phyloP scores from a whole-genome alignment of 352 stramenopile genomes.

The Pythium aquatile region DNA sequence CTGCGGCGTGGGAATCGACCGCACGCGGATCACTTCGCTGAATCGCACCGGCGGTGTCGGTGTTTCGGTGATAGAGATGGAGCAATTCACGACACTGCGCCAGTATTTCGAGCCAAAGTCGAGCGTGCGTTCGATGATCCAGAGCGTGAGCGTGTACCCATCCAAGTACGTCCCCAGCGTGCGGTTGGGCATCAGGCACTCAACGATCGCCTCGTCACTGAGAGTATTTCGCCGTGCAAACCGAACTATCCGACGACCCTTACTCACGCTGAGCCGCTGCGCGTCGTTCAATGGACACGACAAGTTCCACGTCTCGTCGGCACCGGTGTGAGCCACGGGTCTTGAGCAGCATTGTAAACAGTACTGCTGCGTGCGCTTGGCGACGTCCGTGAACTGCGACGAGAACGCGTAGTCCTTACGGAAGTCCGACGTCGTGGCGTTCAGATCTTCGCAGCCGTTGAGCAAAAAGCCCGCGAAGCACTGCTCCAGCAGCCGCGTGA shows the following conservation, averaged over 20 bases:
- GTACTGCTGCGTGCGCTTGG: constrained; percentile 40
- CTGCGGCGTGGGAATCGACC: constrained; percentile 42
- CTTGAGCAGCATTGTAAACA: constrained; percentile 77
- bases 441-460: constrained; percentile 55
- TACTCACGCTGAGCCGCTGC: constrained; percentile 66
- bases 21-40: constrained; percentile 56
- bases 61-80: constrained; percentile 52
- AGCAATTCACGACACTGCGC: constrained; percentile 69
- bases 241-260: constrained; percentile 47
- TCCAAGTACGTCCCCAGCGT: constrained; percentile 49
- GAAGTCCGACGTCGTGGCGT: constrained; percentile 29
- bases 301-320: constrained; percentile 79
- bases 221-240: constrained; percentile 63
- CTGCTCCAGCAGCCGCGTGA: constrained; percentile 41
- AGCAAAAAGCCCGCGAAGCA: constrained; percentile 67
- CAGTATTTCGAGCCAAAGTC: constrained; percentile 58
- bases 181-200: constrained; percentile 57
- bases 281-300: constrained; percentile 65
- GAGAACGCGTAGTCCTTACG: constrained; percentile 55
- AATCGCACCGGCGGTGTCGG: constrained; percentile 38
- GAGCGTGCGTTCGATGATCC: constrained; percentile 49
- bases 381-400: constrained; percentile 53
- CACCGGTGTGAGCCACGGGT: constrained; percentile 39
- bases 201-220: constrained; percentile 44
- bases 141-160: constrained; percentile 54